phyloP scores from a whole-genome alignment of 2,329 filamentous ascomycete species.

The Mycosphaerella sp. region DNA sequence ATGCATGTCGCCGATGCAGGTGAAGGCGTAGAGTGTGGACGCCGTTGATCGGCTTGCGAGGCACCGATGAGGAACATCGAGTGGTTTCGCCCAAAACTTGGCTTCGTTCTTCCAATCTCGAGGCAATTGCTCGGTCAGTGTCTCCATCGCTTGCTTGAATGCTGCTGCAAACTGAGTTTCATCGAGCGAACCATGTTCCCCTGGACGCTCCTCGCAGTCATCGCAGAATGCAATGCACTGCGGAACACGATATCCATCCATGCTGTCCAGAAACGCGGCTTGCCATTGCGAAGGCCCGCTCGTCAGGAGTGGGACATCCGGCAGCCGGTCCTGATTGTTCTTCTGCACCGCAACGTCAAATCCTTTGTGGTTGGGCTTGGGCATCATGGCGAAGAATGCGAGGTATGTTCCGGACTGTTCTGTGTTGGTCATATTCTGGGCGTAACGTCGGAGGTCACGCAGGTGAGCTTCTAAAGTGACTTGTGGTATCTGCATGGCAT shows the following conservation, averaged over 20 bases:
- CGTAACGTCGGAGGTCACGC: slow-evolving; percentile 57
- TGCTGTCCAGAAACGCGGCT: slow-evolving; percentile 29
- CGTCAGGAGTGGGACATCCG: slow-evolving; percentile 38
- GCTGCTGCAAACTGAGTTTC: slow-evolving; percentile 35
- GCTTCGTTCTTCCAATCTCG: slow-evolving; percentile 39
- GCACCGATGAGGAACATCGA: slow-evolving; percentile 30
- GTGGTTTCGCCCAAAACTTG: slow-evolving; percentile 39
- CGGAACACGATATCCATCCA: slow-evolving; percentile 28
- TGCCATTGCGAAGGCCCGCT: slow-evolving; percentile 31
- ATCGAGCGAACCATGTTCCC: slow-evolving; percentile 7
- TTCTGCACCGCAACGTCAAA: slow-evolving; percentile 43
- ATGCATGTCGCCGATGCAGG: slow-evolving; percentile 32
- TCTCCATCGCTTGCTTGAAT: slow-evolving; percentile 29
- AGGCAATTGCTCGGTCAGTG: slow-evolving; percentile 33
- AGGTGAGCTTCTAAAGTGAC: slow-evolving; percentile 57
- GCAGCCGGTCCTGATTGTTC: slow-evolving; percentile 37
- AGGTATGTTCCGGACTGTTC: slow-evolving; percentile 39
- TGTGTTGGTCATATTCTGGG: slow-evolving; percentile 35
- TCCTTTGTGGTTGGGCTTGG: slow-evolving; percentile 30
- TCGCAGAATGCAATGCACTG: slow-evolving; percentile 23
- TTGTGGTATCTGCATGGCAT: slow-evolving; percentile 66
- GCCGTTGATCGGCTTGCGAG: slow-evolving; percentile 23
- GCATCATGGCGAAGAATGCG: slow-evolving; percentile 34
- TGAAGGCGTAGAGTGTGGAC: slow-evolving; percentile 42
- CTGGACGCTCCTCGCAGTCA: slow-evolving; percentile 11